Evolutionary conservation across 768 basidiomycete genomes (phyloP).

Genomic region (Boletus pseudo-olivaceus): DNA sequence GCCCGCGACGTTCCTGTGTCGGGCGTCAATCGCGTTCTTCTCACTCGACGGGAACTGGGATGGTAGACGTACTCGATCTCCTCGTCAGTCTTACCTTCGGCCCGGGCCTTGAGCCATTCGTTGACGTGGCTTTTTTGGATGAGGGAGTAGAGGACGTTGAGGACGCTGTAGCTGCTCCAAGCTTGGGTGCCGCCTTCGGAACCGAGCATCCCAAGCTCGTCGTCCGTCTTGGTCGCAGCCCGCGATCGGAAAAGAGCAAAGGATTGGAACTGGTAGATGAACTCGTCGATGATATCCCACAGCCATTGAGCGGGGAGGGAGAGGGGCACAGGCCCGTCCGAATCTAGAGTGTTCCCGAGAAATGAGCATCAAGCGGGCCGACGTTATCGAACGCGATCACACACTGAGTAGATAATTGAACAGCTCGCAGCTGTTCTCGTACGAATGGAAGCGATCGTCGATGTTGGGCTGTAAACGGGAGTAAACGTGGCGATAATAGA

Average conservation of each 20-base stretch:
- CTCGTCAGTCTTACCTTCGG: slow-evolving; percentile 74
- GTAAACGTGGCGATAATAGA: slow-evolving; percentile 95
- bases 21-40: slow-evolving; percentile 2
- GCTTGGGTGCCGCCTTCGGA: slow-evolving; percentile 77
- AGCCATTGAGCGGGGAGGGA: slow-evolving; percentile 97
- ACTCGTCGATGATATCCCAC: slow-evolving; percentile 97
- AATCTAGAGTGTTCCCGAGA: slow-evolving; percentile 49
- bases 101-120: slow-evolving; percentile 83
- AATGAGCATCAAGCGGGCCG: neutral
- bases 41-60: neutral
- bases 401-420: slow-evolving; percentile 96
- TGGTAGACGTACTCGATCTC: slow-evolving; percentile 68
- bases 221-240: slow-evolving; percentile 80
- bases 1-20: slow-evolving; percentile 73
- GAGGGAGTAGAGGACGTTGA: slow-evolving; percentile 97
- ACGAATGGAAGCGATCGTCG: slow-evolving; percentile 97
- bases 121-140: slow-evolving; percentile 97
- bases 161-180: slow-evolving; percentile 97
- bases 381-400: neutral
- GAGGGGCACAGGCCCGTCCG: slow-evolving; percentile 86
- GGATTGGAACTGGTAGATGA: slow-evolving; percentile 97
- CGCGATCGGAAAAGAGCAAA: slow-evolving; percentile 92
- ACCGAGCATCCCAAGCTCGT: slow-evolving; percentile 79
- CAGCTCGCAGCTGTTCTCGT: slow-evolving; percentile 96
- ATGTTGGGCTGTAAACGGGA: slow-evolving; percentile 92